Conservation (phyloP, 2,329 filamentous ascomycete genomes). For the Penicillium sp. region DNA sequence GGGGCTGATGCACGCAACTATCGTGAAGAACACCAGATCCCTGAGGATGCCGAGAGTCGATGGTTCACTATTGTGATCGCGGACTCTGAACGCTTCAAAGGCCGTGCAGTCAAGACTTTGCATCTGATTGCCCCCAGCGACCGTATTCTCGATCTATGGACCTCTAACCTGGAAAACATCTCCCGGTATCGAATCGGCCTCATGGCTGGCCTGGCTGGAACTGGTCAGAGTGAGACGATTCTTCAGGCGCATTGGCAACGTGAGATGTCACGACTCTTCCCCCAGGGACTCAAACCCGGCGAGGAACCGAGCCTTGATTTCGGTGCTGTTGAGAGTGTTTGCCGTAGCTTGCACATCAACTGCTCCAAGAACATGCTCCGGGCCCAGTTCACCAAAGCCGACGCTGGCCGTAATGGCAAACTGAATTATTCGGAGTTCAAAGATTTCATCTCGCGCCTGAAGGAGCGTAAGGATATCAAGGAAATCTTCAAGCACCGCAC, state of each 20-base stretch:
- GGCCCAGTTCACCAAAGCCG: slow-evolving; percentile 70
- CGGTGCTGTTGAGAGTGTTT: slow-evolving; percentile 74
- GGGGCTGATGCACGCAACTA: slow-evolving; percentile 85
- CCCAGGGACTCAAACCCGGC: slow-evolving; percentile 40
- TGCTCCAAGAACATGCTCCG: slow-evolving; percentile 72
- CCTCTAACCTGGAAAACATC: slow-evolving; percentile 75
- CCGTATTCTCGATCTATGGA: slow-evolving; percentile 74
- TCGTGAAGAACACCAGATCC: slow-evolving; percentile 73
- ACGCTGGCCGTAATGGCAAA: slow-evolving; percentile 60
- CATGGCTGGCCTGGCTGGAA: slow-evolving; percentile 81
- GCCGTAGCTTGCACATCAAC: slow-evolving; percentile 88
- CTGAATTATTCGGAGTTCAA: slow-evolving; percentile 80
- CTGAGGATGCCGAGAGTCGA: slow-evolving; percentile 63
- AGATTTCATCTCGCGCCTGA: slow-evolving; percentile 77
- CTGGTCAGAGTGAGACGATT: slow-evolving; percentile 71
- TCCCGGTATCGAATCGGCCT: slow-evolving; percentile 82
- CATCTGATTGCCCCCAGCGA: slow-evolving; percentile 79
- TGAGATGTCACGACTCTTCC: slow-evolving; percentile 71
- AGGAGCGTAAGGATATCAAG: slow-evolving; percentile 77
- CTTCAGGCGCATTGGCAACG: slow-evolving; percentile 80
- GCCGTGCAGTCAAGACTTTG: slow-evolving; percentile 68
- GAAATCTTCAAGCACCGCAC: slow-evolving; percentile 66
- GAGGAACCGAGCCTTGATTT: slow-evolving; percentile 73
- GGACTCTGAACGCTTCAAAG: slow-evolving; percentile 72
- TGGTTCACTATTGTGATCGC: slow-evolving; percentile 92